These are phyloP conservation scores for Silene latifolia DNA, from an alignment of 148 eudicot genomes.

Conservation along the genomic window DNA sequence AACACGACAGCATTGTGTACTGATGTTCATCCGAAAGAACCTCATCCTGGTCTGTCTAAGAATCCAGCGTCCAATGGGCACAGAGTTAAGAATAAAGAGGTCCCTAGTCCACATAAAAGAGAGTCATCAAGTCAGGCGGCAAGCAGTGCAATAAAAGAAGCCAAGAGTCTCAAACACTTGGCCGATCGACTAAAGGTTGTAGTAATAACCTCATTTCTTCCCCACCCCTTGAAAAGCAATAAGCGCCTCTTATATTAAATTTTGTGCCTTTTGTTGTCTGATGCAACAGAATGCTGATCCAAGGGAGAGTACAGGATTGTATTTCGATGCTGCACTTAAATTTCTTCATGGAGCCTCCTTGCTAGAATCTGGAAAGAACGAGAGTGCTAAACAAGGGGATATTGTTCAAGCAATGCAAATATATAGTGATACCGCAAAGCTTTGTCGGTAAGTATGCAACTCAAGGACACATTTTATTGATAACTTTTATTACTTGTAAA, in stretches of 20 bases:
- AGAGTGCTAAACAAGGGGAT: slow-evolving; percentile 61
- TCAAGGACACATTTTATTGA: background rate
- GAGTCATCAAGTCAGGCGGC: slow-evolving; percentile 73
- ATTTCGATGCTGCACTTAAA: slow-evolving; percentile 86
- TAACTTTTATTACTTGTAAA: slow-evolving; percentile 4
- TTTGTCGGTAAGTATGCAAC: slow-evolving; percentile 75
- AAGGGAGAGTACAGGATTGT: slow-evolving; percentile 56
- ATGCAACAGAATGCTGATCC: slow-evolving; percentile 62
- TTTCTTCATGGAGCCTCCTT: slow-evolving; percentile 92
- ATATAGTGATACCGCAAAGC: slow-evolving; percentile 89
- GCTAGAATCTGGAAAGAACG: slow-evolving; percentile 62
- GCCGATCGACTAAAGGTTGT: slow-evolving; percentile 92
- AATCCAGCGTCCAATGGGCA: slow-evolving; percentile 50
- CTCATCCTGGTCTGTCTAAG: slow-evolving; percentile 32
- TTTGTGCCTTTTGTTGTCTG: slow-evolving; percentile 16
- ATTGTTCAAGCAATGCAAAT: slow-evolving; percentile 60
- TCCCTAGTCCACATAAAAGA: slow-evolving; percentile 63
- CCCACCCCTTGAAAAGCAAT: background rate
- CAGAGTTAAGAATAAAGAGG: slow-evolving; percentile 52
- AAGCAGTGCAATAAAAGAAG: slow-evolving; percentile 72
- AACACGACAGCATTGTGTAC: slow-evolving; percentile 27
- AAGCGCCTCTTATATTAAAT: background rate
- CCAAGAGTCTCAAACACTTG: slow-evolving; percentile 80
- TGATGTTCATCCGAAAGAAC: slow-evolving; percentile 40
- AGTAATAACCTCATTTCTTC: slow-evolving; percentile 4